These are phyloP conservation scores for Heritiera fomes DNA, from an alignment of 345 rosid genomes.

Conservation along the genomic window DNA sequence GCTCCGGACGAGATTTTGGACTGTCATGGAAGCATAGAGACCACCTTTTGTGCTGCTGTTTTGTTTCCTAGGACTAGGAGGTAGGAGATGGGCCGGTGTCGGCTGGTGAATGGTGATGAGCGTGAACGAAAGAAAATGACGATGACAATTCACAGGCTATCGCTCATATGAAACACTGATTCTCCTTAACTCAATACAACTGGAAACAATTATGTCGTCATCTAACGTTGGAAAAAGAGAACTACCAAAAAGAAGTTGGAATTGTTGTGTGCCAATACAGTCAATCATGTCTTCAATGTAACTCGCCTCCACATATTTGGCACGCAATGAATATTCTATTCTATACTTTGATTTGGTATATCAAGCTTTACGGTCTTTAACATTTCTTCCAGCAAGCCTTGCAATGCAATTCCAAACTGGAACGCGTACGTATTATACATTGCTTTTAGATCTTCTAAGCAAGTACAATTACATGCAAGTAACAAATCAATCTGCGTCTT, in stretches of 20 bases:
- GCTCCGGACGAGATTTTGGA: constrained; percentile 1
- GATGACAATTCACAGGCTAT: background rate
- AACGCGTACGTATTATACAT: constrained; percentile 13
- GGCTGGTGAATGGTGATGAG: too few relatives aligned
- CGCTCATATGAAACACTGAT: too few relatives aligned
- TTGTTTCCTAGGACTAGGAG: background rate
- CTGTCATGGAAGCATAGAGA: background rate
- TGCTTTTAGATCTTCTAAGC: background rate
- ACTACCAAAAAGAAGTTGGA: too few relatives aligned
- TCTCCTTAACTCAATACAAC: too few relatives aligned
- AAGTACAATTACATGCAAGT: constrained; percentile 8
- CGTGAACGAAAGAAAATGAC: background rate
- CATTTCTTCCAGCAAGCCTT: constrained; percentile 19
- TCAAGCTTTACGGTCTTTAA: background rate
- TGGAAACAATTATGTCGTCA: too few relatives aligned
- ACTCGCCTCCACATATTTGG: too few relatives aligned
- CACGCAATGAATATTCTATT: too few relatives aligned
- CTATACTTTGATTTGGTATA: too few relatives aligned
- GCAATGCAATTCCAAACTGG: constrained; percentile 17
- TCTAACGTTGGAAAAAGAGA: too few relatives aligned
- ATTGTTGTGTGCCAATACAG: too few relatives aligned
- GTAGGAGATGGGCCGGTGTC: background rate
- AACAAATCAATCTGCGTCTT: constrained; percentile 51
- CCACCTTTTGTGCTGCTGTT: background rate
- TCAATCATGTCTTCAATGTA: too few relatives aligned